These are phyloP conservation scores for Candida quercuum DNA, from an alignment of 805 yeast species.

Conservation along the genomic window DNA sequence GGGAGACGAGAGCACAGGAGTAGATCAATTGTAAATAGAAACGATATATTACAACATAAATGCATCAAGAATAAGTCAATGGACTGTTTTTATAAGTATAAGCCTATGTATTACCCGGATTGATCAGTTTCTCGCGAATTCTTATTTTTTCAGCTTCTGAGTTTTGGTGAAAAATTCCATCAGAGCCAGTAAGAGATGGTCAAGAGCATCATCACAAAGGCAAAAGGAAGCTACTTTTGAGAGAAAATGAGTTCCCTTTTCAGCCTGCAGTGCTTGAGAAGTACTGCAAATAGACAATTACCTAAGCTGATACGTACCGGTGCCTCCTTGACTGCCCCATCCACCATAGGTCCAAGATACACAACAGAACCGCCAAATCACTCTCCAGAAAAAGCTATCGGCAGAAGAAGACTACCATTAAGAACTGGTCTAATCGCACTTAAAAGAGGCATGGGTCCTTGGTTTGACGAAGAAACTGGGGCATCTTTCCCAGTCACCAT, in stretches of 20 bases:
- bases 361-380: constrained; percentile 51
- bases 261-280: constrained; percentile 10
- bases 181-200: no score
- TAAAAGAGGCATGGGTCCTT: constrained; percentile 88
- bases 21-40: no score
- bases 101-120: no score
- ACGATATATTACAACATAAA: no score
- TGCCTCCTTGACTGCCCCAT: constrained; percentile 31
- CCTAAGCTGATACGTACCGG: constrained; percentile 28
- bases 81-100: no score
- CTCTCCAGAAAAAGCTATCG: constrained; percentile 62
- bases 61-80: no score
- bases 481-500: constrained; percentile 78
- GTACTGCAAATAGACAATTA: constrained; percentile 10
- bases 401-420: constrained; percentile 62
- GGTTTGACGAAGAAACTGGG: constrained; percentile 64
- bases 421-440: constrained; percentile 84
- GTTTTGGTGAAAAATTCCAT: no score
- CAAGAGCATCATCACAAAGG: no score
- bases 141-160: no score
- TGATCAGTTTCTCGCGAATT: no score
- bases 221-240: constrained; percentile 1
- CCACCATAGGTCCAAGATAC: constrained; percentile 23
- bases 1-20: no score
- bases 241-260: constrained; percentile 9